These are phyloP conservation scores for Clavaria fumosa DNA, from an alignment of 768 basidiomycete species.

Conservation along the genomic window DNA sequence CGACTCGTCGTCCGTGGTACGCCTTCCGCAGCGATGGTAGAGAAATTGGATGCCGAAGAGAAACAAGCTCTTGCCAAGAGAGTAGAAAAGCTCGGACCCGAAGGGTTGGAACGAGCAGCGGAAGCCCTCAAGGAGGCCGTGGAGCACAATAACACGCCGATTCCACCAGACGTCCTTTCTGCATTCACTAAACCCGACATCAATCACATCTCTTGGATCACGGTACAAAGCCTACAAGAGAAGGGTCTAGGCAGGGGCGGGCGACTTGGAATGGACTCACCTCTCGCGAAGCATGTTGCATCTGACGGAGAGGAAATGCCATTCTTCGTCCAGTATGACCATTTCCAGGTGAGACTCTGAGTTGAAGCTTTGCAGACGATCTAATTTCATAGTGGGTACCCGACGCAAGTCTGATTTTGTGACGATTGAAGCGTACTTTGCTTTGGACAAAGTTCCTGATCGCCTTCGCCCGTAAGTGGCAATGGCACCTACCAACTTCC, in stretches of 20 bases:
- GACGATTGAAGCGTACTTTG: conserved; percentile 63
- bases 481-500: background rate
- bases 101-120: conserved; percentile 60
- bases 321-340: conserved; percentile 89
- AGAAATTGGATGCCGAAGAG: conserved; percentile 67
- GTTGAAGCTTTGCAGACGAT: too few species aligned
- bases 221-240: conserved; percentile 51
- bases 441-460: conserved; percentile 55
- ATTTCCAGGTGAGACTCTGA: conserved; percentile 59
- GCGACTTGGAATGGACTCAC: conserved; percentile 15
- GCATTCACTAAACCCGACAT: conserved; percentile 87
- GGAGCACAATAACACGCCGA: conserved; percentile 70
- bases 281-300: conserved; percentile 47
- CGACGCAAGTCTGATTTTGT: conserved; percentile 87
- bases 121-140: conserved; percentile 58
- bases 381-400: conserved; percentile 5
- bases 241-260: conserved; percentile 30
- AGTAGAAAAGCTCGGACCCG: conserved; percentile 54
- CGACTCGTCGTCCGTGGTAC: conserved; percentile 71
- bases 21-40: conserved; percentile 74
- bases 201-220: conserved; percentile 85
- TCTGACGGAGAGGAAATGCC: conserved; percentile 54
- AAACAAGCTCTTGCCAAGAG: conserved; percentile 62
- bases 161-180: conserved; percentile 68
- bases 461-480: conserved; percentile 56